Evolutionary conservation across 2,329 filamentous ascomycete species (phyloP).

Genomic region (Fusarium sp.): DNA sequence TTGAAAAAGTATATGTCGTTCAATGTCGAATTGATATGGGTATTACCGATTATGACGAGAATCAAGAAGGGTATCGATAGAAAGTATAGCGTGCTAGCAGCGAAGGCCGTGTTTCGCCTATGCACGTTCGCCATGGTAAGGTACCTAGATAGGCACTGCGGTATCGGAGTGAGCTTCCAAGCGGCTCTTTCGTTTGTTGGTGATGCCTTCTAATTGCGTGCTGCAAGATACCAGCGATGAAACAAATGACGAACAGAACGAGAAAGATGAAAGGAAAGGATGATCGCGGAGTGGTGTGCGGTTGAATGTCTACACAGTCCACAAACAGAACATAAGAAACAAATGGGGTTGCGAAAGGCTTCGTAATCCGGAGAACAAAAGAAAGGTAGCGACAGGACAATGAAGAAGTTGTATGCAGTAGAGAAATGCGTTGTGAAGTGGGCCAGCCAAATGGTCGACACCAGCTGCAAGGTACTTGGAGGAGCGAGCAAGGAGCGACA

Average conservation of each 20-base stretch:
- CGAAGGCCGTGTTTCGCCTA: slow-evolving; percentile 67
- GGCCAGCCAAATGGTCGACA: slow-evolving; percentile 19
- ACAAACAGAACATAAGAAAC: slow-evolving; percentile 11
- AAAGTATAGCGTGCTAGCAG: slow-evolving; percentile 75
- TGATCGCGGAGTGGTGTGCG: not conserved
- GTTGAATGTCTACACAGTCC: slow-evolving; percentile 14
- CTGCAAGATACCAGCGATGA: not conserved
- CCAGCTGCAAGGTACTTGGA: not conserved
- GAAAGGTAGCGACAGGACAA: slow-evolving; percentile 16
- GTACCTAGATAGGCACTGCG: not conserved
- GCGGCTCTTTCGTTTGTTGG: slow-evolving; percentile 12
- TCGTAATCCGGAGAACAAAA: slow-evolving; percentile 11
- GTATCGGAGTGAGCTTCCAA: slow-evolving; percentile 4
- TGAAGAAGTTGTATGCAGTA: not conserved
- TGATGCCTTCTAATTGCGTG: slow-evolving; percentile 11
- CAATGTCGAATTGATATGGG: slow-evolving; percentile 66
- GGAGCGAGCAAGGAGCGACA: not conserved
- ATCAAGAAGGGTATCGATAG: slow-evolving; percentile 80
- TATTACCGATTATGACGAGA: slow-evolving; percentile 80
- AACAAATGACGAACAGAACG: slow-evolving; percentile 2
- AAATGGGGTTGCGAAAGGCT: slow-evolving; percentile 2
- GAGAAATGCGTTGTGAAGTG: slow-evolving; percentile 17
- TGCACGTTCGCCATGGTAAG: slow-evolving; percentile 38
- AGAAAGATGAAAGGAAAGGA: slow-evolving; percentile 3
- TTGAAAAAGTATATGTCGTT: slow-evolving; percentile 83